Percentiles rank a stretch among this genome's conserved stretches.
phyloP scores from a whole-genome alignment of 176 grass and related monocot genomes.

The Aegilops longissima region DNA sequence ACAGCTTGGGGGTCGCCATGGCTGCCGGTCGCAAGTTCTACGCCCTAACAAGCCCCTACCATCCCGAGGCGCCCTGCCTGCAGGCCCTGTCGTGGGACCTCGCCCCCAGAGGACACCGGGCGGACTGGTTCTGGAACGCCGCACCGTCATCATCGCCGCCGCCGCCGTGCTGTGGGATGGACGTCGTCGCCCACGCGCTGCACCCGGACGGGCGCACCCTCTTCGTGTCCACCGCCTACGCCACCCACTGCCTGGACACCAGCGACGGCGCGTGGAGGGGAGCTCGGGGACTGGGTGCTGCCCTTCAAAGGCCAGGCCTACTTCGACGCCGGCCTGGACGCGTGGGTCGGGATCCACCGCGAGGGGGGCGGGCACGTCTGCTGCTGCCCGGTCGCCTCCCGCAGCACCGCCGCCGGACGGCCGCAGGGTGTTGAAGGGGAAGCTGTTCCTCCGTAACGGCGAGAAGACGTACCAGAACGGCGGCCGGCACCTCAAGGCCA shows the following conservation, averaged over 20 bases:
- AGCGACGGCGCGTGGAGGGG: background rate
- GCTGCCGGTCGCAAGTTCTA: background rate
- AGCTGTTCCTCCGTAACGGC: background rate
- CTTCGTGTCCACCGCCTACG: background rate
- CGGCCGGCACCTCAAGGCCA: background rate
- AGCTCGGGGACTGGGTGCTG: background rate
- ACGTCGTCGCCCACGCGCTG: background rate
- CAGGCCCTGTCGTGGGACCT: background rate
- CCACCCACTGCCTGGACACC: background rate
- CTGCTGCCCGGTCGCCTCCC: background rate
- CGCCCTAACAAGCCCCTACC: background rate
- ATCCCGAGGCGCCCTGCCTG: background rate
- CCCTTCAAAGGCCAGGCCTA: background rate
- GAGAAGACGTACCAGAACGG: background rate
- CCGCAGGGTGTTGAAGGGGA: background rate
- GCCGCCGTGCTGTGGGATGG: background rate
- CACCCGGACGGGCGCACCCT: background rate
- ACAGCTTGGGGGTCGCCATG: background rate
- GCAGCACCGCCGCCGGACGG: background rate
- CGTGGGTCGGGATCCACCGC: background rate
- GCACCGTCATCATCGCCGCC: background rate
- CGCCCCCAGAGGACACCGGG: background rate
- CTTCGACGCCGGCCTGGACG: background rate
- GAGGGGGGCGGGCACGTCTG: background rate
- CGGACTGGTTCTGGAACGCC: background rate